Evolutionary conservation across 352 stramenopile species (phyloP).

Genomic region (Porosira glacialis): DNA sequence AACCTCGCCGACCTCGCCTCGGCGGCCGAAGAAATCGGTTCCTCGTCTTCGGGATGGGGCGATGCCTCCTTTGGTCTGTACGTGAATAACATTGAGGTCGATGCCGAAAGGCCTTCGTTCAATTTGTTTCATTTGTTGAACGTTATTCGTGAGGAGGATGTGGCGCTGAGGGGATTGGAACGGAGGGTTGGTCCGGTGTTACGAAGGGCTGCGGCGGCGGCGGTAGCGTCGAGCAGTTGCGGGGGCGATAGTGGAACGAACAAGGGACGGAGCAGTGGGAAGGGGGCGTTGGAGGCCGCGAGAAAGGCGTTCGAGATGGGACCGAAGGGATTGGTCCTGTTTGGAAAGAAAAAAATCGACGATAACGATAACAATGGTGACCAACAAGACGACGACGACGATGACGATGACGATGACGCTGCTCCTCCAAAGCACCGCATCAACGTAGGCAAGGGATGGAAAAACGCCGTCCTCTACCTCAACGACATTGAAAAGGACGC

Average conservation of each 20-base stretch:
- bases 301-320: slow-evolving; percentile 43
- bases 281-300: slow-evolving; percentile 30
- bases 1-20: too few species aligned
- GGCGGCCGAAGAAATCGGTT: slow-evolving; percentile 31
- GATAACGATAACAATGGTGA: slow-evolving; percentile 15
- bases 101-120: slow-evolving; percentile 70
- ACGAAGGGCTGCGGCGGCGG: slow-evolving; percentile 10
- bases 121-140: slow-evolving; percentile 80
- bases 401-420: slow-evolving; percentile 9
- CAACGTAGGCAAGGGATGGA: slow-evolving; percentile 68
- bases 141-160: slow-evolving; percentile 66
- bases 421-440: slow-evolving; percentile 52
- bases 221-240: too few species aligned
- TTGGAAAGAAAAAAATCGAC: slow-evolving; percentile 38
- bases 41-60: slow-evolving; percentile 40
- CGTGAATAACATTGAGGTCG: slow-evolving; percentile 63
- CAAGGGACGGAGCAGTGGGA: slow-evolving; percentile 5
- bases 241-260: slow-evolving; percentile 1
- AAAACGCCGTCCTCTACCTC: slow-evolving; percentile 70
- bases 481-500: slow-evolving; percentile 80
- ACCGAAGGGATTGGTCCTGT: slow-evolving; percentile 27
- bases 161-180: slow-evolving; percentile 54
- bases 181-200: slow-evolving; percentile 33
- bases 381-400: slow-evolving; percentile 26
- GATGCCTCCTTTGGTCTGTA: slow-evolving; percentile 65